Evolutionary conservation across 108 stramenopile genomes (phyloP).

Genomic region (Skeletonema grethae): DNA sequence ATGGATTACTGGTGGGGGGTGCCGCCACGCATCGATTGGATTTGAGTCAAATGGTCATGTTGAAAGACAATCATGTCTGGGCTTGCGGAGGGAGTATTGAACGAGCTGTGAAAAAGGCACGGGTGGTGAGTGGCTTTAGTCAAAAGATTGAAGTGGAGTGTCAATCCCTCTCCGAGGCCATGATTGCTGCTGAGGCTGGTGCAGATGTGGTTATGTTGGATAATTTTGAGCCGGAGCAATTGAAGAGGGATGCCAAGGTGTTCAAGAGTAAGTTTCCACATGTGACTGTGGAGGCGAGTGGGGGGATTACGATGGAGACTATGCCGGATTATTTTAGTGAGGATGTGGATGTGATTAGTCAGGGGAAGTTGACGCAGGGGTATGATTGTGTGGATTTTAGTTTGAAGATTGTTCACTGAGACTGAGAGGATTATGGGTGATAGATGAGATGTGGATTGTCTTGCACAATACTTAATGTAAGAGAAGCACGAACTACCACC

Average conservation of each 20-base stretch:
- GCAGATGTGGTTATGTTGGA: slow-evolving; percentile 98
- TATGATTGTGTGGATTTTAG: slow-evolving; percentile 95
- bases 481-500: too few relatives aligned
- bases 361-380: slow-evolving; percentile 98
- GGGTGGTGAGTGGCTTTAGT: slow-evolving; percentile 91
- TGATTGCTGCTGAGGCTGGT: slow-evolving; percentile 91
- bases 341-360: slow-evolving; percentile 95
- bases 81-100: slow-evolving; percentile 83
- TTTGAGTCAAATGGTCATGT: slow-evolving; percentile 99
- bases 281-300: slow-evolving; percentile 96
- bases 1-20: slow-evolving; percentile 96
- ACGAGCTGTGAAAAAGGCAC: slow-evolving; percentile 85
- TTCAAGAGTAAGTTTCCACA: slow-evolving; percentile 90
- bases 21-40: slow-evolving; percentile 95
- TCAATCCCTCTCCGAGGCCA: slow-evolving; percentile 84
- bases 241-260: slow-evolving; percentile 76
- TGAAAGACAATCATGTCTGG: slow-evolving; percentile 98
- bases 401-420: slow-evolving; percentile 81
- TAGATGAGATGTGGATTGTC: not conserved
- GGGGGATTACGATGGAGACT: slow-evolving; percentile 95
- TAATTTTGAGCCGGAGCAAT: slow-evolving; percentile 87
- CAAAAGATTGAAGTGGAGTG: slow-evolving; percentile 99
- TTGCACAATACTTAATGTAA: not conserved
- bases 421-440: not conserved
- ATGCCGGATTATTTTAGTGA: slow-evolving; percentile 83